phyloP scores from a whole-genome alignment of 1,284 basidiomycete species.

The Chalciporus sp. region DNA sequence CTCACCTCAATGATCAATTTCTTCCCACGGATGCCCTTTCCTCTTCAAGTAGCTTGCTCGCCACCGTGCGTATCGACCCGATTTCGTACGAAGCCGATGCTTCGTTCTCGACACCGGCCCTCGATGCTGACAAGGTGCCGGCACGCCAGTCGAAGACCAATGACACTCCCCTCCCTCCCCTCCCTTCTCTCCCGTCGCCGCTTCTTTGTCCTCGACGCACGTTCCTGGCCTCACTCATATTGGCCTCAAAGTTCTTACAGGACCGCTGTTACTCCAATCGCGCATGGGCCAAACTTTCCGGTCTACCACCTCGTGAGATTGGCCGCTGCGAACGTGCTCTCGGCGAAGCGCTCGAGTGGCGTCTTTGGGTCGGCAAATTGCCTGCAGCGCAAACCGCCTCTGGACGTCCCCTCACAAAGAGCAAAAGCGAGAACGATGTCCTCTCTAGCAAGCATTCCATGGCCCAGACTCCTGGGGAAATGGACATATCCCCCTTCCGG shows the following conservation, averaged over 20 bases:
- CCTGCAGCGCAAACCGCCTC: slow-evolving; percentile 34
- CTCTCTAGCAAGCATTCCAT: slow-evolving; percentile 2
- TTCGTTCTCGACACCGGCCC: slow-evolving; percentile 8
- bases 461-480: background rate
- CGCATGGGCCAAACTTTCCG: slow-evolving; percentile 88
- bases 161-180: slow-evolving; percentile 39
- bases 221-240: slow-evolving; percentile 85
- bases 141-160: slow-evolving; percentile 21
- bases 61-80: slow-evolving; percentile 42
- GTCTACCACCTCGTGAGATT: slow-evolving; percentile 76
- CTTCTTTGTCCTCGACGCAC: slow-evolving; percentile 85
- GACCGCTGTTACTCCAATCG: slow-evolving; percentile 92
- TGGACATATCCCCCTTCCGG: slow-evolving; percentile 7
- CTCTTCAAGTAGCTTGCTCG: slow-evolving; percentile 32
- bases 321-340: slow-evolving; percentile 80
- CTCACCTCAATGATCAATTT: slow-evolving; percentile 8
- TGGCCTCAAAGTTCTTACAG: slow-evolving; percentile 91
- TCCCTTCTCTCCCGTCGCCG: slow-evolving; percentile 67
- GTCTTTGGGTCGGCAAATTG: slow-evolving; percentile 80
- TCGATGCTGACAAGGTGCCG: slow-evolving; percentile 19
- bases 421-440: slow-evolving; percentile 32
- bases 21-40: slow-evolving; percentile 9
- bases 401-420: slow-evolving; percentile 31
- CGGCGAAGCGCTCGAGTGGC: slow-evolving; percentile 79
- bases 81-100: slow-evolving; percentile 5